Evolutionary conservation across 192 early-diverging fungal genomes (phyloP).

Genomic region (Coemansia asiatica): DNA sequence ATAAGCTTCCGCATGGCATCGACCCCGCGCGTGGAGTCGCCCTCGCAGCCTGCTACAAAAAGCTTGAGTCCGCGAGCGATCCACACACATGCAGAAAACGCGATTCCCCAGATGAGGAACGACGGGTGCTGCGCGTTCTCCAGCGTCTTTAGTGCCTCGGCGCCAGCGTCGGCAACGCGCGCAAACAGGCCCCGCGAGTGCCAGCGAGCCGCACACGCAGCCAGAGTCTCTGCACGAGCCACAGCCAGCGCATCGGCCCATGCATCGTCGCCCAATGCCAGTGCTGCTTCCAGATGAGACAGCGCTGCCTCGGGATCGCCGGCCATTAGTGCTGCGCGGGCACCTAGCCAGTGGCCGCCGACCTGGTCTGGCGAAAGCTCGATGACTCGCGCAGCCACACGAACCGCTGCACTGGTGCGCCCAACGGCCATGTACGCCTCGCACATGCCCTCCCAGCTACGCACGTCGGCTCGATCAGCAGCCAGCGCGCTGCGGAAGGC

Average conservation of each 20-base stretch:
- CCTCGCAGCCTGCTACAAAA: constrained; percentile 2
- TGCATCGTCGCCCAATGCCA: constrained; percentile 2
- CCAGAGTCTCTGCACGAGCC: constrained; percentile 31
- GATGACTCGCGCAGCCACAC: constrained; percentile 68
- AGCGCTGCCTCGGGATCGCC: constrained; percentile 19
- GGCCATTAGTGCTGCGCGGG: constrained; percentile 24
- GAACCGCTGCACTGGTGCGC: constrained; percentile 38
- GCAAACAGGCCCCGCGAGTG: constrained; percentile 62
- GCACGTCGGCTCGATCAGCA: constrained; percentile 62
- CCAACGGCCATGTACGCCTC: constrained; percentile 74
- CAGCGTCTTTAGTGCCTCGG: constrained; percentile 46
- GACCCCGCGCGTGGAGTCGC: not conserved
- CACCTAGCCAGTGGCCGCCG: constrained; percentile 41
- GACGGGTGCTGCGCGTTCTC: constrained; percentile 21
- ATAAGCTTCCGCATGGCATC: constrained; percentile 2
- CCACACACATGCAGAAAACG: constrained; percentile 60
- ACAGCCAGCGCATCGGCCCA: constrained; percentile 26
- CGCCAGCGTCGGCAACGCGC: constrained; percentile 60
- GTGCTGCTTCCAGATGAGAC: constrained; percentile 14
- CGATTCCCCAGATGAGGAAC: constrained; percentile 62
- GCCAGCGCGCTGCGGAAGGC: constrained; percentile 83
- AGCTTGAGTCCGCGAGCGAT: constrained; percentile 3
- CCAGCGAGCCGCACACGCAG: constrained; percentile 29
- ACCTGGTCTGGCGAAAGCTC: constrained; percentile 61
- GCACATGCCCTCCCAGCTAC: constrained; percentile 78